Base-by-base conservation (phyloP, 108 stramenopile species). In the Seminavis robusta region DNA sequence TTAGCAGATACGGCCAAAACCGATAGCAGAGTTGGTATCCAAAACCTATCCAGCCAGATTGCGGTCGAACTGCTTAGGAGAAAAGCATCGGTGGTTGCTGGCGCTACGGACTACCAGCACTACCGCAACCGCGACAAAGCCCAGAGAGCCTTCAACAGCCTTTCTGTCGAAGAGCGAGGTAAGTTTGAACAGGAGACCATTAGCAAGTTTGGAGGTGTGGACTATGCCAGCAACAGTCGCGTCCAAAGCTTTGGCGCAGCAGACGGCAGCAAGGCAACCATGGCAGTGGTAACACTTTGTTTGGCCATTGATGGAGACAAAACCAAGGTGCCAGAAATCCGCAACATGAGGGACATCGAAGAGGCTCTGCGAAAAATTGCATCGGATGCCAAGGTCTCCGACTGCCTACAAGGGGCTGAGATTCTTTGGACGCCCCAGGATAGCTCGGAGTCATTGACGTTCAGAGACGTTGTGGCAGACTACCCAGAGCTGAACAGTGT, bases 391-490 rank as follows among this genome's bases (percentile, higher is more conserved):
- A 79, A 77, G 56, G 76, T 72, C 0, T 83, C 81, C 56, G 72
- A 85, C 44, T 88, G 86, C 54, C 55, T 91, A 24, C 62, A 77
- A 25, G 64, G 77, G 28, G 90, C 77, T 2, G 90, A 91, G 43
- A 84, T 91, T 47, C 57, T 91, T 36, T 91, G 90, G 90, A 85
- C 90, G 21, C 90, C 90, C 0, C 81, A 87, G 34, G 84, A 81
- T 23, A 62, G 85, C 30, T 55, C 54, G 46, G 90, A 91, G 45
- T 83, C 79, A 3, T 54, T 91, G 52, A 59, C 83, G 31, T 62
- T 73, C 31, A 64, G 71, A 24, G 89, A 90, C 56, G 73, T 90
- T 9, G 48, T 82, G 44, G 84, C 82, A 9, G 84, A 84, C 61
- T 86, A 90, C 66, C 78, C 84, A 10, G 74, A 73, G 50, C 73